Percentiles rank a stretch among this genome's conserved stretches.
phyloP scores from a whole-genome alignment of 371 early-diverging fungal species.

The Mycotypha africana region DNA sequence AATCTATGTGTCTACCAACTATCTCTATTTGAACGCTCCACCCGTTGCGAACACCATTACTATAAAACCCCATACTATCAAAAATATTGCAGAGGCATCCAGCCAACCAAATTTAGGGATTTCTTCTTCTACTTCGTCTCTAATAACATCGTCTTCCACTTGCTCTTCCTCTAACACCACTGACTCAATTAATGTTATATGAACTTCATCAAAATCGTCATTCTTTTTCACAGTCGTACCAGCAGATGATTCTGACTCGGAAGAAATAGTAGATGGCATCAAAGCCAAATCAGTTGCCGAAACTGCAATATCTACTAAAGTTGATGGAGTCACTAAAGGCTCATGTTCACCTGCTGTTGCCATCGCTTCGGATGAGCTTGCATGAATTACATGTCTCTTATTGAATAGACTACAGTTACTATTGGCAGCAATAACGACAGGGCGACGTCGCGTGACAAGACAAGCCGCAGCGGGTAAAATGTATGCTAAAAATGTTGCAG shows the following conservation, averaged over 20 bases:
- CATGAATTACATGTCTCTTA: no score
- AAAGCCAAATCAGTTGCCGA: slow-evolving; percentile 2
- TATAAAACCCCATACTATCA: slow-evolving; percentile 36
- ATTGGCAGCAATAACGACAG: background rate
- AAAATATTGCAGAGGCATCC: slow-evolving; percentile 27
- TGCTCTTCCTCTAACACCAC: background rate
- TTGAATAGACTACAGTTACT: background rate
- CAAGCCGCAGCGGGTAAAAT: slow-evolving; percentile 51
- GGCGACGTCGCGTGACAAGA: slow-evolving; percentile 21
- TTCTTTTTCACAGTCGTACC: background rate
- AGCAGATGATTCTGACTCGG: slow-evolving; percentile 5
- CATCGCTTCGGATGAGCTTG: no score
- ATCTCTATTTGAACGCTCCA: slow-evolving; percentile 16
- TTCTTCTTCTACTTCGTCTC: slow-evolving; percentile 5
- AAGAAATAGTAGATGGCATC: background rate
- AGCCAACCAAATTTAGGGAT: slow-evolving; percentile 18
- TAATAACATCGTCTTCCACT: background rate
- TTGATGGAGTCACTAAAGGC: background rate
- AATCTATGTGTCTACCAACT: no score
- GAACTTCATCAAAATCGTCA: no score
- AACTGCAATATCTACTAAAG: background rate
- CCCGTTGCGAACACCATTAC: slow-evolving; percentile 44
- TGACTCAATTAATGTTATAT: no score
- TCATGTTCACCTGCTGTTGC: background rate
- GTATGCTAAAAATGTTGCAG: slow-evolving; percentile 51